Conservation (phyloP, 2,329 filamentous ascomycete genomes). For the Paecilomyces variotii region DNA sequence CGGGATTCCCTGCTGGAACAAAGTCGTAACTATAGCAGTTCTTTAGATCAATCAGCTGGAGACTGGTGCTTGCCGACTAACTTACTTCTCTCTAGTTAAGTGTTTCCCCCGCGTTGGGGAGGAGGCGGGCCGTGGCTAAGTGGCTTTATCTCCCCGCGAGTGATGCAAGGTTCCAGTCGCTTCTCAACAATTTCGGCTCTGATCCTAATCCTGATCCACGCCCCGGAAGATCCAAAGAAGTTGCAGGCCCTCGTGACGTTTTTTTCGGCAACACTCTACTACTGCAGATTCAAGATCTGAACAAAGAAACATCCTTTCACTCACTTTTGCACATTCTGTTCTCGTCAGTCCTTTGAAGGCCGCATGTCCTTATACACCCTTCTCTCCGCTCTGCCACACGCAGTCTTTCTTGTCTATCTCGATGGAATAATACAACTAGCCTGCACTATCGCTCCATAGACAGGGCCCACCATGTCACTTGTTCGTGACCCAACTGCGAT, state of each 20-base stretch:
- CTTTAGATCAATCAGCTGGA: not conserved
- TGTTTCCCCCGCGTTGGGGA: not conserved
- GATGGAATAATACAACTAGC: slow-evolving; percentile 1
- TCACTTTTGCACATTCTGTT: not conserved
- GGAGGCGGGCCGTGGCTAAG: not conserved
- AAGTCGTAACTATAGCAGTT: not conserved
- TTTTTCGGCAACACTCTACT: not conserved
- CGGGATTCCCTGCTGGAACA: not conserved
- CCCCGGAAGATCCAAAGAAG: not conserved
- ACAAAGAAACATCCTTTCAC: not conserved
- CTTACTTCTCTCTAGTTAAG: no score
- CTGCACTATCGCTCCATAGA: slow-evolving; percentile 19
- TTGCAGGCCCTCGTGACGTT: slow-evolving; percentile 16
- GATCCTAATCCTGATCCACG: not conserved
- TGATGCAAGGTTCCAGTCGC: not conserved
- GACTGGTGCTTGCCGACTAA: not conserved
- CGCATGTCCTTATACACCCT: not conserved
- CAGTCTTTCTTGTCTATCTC: not conserved
- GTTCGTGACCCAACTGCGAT: slow-evolving; percentile 23
- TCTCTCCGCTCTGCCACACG: not conserved
- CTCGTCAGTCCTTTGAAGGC: not conserved
- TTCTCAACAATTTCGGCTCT: not conserved
- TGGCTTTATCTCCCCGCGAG: not conserved
- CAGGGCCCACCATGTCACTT: slow-evolving; percentile 23
- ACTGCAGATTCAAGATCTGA: not conserved